phyloP scores from a whole-genome alignment of 345 rosid species.

The thale cress (Arabidopsis thaliana) region DNA sequence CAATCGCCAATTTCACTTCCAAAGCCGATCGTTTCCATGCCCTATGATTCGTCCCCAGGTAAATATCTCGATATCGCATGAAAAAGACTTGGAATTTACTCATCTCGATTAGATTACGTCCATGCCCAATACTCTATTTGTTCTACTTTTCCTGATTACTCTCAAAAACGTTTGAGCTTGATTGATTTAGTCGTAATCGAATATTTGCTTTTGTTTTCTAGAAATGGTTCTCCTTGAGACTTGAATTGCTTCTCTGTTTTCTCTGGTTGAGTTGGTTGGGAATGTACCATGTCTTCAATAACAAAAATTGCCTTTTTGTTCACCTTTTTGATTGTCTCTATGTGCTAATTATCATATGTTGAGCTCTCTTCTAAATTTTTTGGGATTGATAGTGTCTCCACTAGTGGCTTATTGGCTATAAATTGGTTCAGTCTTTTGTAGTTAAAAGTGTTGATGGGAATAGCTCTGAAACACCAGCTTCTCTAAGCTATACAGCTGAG shows the following conservation, averaged over 20 bases:
- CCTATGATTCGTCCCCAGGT: conserved; percentile 59
- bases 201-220: neutral
- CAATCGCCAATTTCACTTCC: conserved; percentile 56
- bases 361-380: conserved; percentile 10
- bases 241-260: conserved; percentile 7
- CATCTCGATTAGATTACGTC: neutral
- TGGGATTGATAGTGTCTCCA: neutral
- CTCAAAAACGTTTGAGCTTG: neutral
- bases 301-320: too few species aligned
- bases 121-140: conserved; percentile 6
- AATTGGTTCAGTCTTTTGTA: conserved; percentile 52
- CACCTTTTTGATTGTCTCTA: neutral
- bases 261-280: neutral
- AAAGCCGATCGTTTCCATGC: conserved; percentile 41
- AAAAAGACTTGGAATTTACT: neutral
- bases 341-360: neutral
- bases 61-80: neutral
- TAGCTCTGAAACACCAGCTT: conserved; percentile 42
- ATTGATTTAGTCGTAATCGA: conserved; percentile 1
- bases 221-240: conserved; percentile 19
- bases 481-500: conserved; percentile 51
- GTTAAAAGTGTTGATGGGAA: conserved; percentile 59
- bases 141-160: neutral
- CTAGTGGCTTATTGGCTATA: conserved; percentile 22
- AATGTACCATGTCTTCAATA: neutral